phyloP scores from a whole-genome alignment of 495 filamentous ascomycete genomes.

The Penicillium nucicola region DNA sequence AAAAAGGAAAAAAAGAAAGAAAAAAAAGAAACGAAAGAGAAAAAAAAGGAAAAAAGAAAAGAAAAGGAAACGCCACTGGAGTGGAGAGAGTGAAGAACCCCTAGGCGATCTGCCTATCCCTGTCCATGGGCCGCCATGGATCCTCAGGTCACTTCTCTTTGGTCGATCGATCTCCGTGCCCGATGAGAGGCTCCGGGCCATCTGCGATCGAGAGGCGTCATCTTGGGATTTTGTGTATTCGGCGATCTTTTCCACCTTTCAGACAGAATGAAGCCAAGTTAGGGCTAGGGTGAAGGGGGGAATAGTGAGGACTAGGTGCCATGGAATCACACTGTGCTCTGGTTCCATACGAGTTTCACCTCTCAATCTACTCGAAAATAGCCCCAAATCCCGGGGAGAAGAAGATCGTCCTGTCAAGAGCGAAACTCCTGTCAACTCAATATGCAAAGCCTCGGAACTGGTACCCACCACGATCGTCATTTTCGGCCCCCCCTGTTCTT shows the following conservation, averaged over 20 bases:
- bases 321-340: too few species aligned
- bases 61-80: constrained; percentile 2
- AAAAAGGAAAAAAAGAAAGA: constrained; percentile 6
- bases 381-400: background rate
- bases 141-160: constrained; percentile 10
- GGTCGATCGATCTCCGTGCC: constrained; percentile 25
- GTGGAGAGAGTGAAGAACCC: constrained; percentile 28
- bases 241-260: constrained; percentile 19
- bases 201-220: constrained; percentile 20
- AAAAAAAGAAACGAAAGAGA: background rate
- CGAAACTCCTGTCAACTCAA: constrained; percentile 24
- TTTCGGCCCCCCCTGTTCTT: constrained; percentile 38
- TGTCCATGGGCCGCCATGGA: constrained; percentile 16
- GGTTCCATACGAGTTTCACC: too few species aligned
- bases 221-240: background rate
- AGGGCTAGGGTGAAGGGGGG: too few species aligned
- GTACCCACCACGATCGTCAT: constrained; percentile 45
- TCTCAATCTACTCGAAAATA: background rate
- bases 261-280: too few species aligned
- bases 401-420: constrained; percentile 19
- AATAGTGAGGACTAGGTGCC: too few species aligned
- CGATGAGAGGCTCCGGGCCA: constrained; percentile 18
- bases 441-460: constrained; percentile 26
- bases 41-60: background rate
- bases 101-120: constrained; percentile 21